Percentiles rank a stretch among this genome's conserved stretches.
Conservation (phyloP, 306 rosid genomes). For the Cajanus cajan region DNA sequence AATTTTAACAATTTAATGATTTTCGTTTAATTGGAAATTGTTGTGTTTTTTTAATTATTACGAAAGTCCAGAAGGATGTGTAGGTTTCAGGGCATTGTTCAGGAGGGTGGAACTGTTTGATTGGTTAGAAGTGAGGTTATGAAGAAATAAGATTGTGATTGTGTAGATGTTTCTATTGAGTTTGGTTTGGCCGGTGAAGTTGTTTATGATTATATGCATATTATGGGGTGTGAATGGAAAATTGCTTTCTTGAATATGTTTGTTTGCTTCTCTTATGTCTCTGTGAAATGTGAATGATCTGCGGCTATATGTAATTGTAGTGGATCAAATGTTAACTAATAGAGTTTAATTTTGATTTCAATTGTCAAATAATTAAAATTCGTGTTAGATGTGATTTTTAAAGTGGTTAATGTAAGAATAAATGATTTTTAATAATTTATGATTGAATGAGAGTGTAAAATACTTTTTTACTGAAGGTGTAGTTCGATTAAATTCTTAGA, state of each 20-base stretch:
- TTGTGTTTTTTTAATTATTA: neutral
- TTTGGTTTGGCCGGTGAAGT: neutral
- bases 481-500: neutral
- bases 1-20: neutral
- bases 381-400: neutral
- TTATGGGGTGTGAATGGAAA: neutral
- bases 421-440: neutral
- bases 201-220: neutral
- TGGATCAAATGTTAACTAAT: neutral
- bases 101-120: conserved; percentile 9
- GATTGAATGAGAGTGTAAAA: neutral
- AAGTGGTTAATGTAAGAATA: neutral
- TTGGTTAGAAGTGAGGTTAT: neutral
- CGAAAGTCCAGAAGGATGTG: neutral
- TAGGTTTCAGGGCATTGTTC: neutral
- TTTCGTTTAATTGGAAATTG: neutral
- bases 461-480: neutral
- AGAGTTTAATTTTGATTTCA: neutral
- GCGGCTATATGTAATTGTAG: neutral
- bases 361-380: neutral
- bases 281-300: neutral
- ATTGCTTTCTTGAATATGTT: neutral
- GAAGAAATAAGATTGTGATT: neutral
- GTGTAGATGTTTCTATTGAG: neutral
- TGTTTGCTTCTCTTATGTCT: neutral